A percentile compares a stretch with the other conserved stretches of the same genome.
Evolutionary conservation across 441 rosid species (phyloP).

Genomic region (Pelargonium cotyledonis): DNA sequence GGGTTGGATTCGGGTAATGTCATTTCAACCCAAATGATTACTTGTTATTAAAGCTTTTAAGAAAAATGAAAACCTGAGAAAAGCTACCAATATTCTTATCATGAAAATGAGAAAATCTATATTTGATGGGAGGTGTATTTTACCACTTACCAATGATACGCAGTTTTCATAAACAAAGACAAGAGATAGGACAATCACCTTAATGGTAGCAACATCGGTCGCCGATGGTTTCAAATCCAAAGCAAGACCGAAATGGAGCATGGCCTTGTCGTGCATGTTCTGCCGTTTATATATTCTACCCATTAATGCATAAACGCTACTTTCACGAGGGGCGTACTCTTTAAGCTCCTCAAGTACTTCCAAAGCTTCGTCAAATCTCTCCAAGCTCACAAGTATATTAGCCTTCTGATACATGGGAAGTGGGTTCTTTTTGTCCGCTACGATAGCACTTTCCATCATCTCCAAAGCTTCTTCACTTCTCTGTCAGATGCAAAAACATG

Average conservation of each 20-base stretch:
- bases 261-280: slow-evolving; percentile 80
- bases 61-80: too few species aligned
- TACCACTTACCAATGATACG: too few species aligned
- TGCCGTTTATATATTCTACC: slow-evolving; percentile 72
- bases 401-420: slow-evolving; percentile 99
- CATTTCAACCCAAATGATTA: background rate
- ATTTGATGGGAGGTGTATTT: too few species aligned
- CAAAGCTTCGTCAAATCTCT: slow-evolving; percentile 72
- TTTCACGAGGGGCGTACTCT: slow-evolving; percentile 89
- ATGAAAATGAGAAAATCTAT: too few species aligned
- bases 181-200: slow-evolving; percentile 40
- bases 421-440: slow-evolving; percentile 88
- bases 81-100: too few species aligned
- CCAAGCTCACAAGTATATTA: slow-evolving; percentile 74
- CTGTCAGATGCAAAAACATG: slow-evolving; percentile 34
- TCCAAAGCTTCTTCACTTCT: slow-evolving; percentile 83
- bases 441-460: slow-evolving; percentile 84
- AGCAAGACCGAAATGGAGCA: slow-evolving; percentile 91
- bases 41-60: background rate
- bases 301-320: slow-evolving; percentile 94
- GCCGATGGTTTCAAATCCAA: slow-evolving; percentile 97
- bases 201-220: slow-evolving; percentile 76
- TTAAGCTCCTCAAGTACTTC: slow-evolving; percentile 90
- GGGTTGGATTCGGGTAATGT: background rate
- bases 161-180: too few species aligned